Evolutionary conservation across 1,284 basidiomycete genomes (phyloP), one percentile per base, ranked within the genome.

Genomic region (Vanrija pseudolonga): DNA sequence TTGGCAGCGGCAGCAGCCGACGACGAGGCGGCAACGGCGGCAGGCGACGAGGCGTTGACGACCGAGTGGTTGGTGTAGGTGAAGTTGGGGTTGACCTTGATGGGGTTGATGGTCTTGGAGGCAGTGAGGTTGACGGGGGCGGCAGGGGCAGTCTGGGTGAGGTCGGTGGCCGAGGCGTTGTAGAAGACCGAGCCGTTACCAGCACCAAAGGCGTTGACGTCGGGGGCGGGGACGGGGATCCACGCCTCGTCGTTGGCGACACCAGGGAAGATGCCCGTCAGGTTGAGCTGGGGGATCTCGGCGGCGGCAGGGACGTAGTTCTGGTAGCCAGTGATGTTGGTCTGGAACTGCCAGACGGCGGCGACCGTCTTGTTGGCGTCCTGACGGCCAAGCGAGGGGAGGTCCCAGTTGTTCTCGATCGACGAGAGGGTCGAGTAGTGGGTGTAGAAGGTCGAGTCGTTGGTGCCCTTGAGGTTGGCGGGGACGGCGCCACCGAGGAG

Each of bases 381-480:
- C 40, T 78, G 76, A 45, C 83, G 80, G 26, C 84, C 83, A 20
- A 85, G 81, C 20, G 80, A 81, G 47, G 78, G 79, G 20, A 86
- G 80, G 28, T 74, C 72, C 84, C 85, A 87, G 78, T 87, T 87
- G 45, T 80, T 79, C 74, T 86, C 71, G 23, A 85, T 81, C 6
- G 84, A 83, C 17, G 81, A 80, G 45, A 87, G 67, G 44, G 72
- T 66, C 8, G 84, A 84, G 76, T 86, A 88, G 71, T 88, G 86
- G 2, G 83, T 82, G 71, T 85, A 85, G 76, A 80, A 84, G 1
- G 77, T 81, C 17, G 72, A 50, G 66, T 85, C 84, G 23, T 68
- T 78, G 9, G 80, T 82, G 22, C 80, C 80, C 28, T 47, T 41
- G 15, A 68, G 64, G 24, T 71, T 48, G 18, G 55, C 38, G 4